These are phyloP conservation scores for Tulasnella sp. DNA, from an alignment of 768 basidiomycete species.

Conservation along the genomic window DNA sequence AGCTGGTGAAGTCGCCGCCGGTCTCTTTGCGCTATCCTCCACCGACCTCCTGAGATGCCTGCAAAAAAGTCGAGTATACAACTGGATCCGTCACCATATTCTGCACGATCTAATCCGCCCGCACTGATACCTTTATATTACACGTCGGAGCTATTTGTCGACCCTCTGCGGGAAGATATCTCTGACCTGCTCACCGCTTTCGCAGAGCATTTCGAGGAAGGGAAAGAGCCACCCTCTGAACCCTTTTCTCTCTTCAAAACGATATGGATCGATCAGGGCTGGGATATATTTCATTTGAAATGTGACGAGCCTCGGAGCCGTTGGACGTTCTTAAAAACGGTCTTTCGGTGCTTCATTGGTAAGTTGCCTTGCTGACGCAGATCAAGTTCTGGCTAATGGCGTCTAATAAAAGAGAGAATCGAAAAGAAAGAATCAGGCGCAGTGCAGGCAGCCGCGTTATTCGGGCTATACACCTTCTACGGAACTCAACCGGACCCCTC, in stretches of 20 bases:
- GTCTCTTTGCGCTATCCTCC: background rate
- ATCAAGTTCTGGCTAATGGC: background rate
- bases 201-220: slow-evolving; percentile 38
- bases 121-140: slow-evolving; percentile 41
- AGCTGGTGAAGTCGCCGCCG: background rate
- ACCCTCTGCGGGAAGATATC: slow-evolving; percentile 58
- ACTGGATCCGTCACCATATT: slow-evolving; percentile 4
- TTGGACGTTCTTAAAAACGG: slow-evolving; percentile 51
- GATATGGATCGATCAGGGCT: slow-evolving; percentile 59
- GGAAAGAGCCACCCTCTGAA: slow-evolving; percentile 18
- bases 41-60: background rate
- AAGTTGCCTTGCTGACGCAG: slow-evolving; percentile 23
- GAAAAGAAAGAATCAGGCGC: background rate
- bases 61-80: slow-evolving; percentile 1
- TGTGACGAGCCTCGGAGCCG: slow-evolving; percentile 61
- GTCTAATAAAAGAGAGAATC: background rate
- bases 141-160: slow-evolving; percentile 65
- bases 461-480: slow-evolving; percentile 46
- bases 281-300: slow-evolving; percentile 70
- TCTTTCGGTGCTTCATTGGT: slow-evolving; percentile 63
- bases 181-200: slow-evolving; percentile 46
- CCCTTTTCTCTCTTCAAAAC: slow-evolving; percentile 67
- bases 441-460: slow-evolving; percentile 11
- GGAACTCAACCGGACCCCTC: slow-evolving; percentile 55
- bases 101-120: background rate